These are phyloP conservation scores for Polychaeton citri DNA, from an alignment of 2,329 filamentous ascomycete species.

Conservation along the genomic window DNA sequence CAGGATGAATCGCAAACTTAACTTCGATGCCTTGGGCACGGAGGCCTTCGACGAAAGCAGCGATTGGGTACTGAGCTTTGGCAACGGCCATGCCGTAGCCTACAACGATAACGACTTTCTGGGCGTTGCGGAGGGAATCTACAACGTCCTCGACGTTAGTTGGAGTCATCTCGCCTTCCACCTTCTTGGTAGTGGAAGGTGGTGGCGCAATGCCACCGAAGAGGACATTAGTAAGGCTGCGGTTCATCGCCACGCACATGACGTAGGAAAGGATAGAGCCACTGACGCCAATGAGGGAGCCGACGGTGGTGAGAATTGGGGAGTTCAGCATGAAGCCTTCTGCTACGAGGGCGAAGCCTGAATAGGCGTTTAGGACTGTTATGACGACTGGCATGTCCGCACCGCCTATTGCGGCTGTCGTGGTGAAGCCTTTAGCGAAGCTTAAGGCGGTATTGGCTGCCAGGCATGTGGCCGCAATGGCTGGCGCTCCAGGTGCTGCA, in stretches of 20 bases:
- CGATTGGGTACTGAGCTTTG: conserved; percentile 83
- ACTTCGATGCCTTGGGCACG: conserved; percentile 67
- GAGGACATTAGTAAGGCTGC: conserved; percentile 74
- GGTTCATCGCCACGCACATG: conserved; percentile 82
- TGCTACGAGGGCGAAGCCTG: conserved; percentile 77
- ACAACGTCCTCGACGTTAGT: conserved; percentile 71
- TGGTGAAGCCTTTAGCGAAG: conserved; percentile 78
- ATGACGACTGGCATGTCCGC: conserved; percentile 91
- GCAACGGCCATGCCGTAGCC: conserved; percentile 92
- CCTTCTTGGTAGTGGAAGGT: conserved; percentile 52
- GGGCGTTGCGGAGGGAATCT: conserved; percentile 59
- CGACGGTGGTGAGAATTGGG: conserved; percentile 69
- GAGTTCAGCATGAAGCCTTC: conserved; percentile 90
- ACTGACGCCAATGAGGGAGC: conserved; percentile 75
- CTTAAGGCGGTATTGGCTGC: conserved; percentile 64
- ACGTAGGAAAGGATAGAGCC: conserved; percentile 83
- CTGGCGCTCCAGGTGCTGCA: conserved; percentile 65
- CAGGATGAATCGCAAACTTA: conserved; percentile 80
- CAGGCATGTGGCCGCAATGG: conserved; percentile 65
- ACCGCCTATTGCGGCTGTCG: conserved; percentile 78
- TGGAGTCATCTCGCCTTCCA: conserved; percentile 66
- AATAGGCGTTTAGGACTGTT: conserved; percentile 81
- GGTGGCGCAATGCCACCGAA: conserved; percentile 68
- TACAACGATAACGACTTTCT: conserved; percentile 79
- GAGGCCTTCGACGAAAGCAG: conserved; percentile 63